Percentiles rank a stretch among this genome's conserved stretches.
Conservation (phyloP, 1,139 yeast genomes). For the Taphrina wiesneri region DNA sequence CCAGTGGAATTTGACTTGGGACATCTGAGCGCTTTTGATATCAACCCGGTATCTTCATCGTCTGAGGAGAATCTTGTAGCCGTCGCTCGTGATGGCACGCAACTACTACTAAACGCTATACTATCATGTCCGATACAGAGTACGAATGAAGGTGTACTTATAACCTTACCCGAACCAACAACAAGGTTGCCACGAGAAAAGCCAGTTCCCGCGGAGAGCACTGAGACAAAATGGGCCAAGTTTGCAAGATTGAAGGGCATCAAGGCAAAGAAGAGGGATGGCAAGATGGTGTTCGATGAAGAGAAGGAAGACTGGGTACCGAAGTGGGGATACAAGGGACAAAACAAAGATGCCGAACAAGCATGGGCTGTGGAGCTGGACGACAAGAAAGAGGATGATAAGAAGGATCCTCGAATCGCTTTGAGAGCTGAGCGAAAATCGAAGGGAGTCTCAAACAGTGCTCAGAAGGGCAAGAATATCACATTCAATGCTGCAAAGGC, state of each 20-base stretch:
- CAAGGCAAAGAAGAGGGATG: conserved; percentile 75
- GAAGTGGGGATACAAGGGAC: conserved; percentile 97
- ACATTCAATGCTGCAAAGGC: conserved; percentile 15
- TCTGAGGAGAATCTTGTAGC: conserved; percentile 56
- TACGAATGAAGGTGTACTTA: conserved; percentile 72
- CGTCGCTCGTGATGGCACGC: conserved; percentile 89
- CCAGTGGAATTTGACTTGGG: conserved; percentile 61
- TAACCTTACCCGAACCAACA: conserved; percentile 80
- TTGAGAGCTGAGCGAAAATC: conserved; percentile 44
- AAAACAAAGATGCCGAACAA: conserved; percentile 77
- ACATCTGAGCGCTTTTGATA: conserved; percentile 75
- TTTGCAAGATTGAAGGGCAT: conserved; percentile 97
- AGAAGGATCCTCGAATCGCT: conserved; percentile 32
- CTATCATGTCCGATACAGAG: conserved; percentile 83
- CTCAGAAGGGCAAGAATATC: conserved; percentile 25
- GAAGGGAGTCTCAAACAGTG: conserved; percentile 24
- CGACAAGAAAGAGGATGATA: conserved; percentile 50
- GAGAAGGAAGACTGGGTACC: conserved; percentile 93
- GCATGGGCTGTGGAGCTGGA: conserved; percentile 98
- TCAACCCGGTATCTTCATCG: conserved; percentile 63
- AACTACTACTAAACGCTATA: conserved; percentile 83
- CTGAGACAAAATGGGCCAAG: conserved; percentile 93
- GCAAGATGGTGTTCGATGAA: conserved; percentile 88
- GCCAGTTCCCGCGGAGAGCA: conserved; percentile 86
- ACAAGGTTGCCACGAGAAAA: conserved; percentile 91